These are phyloP conservation scores for Draba incana DNA, from an alignment of 345 rosid genomes.

Conservation along the genomic window DNA sequence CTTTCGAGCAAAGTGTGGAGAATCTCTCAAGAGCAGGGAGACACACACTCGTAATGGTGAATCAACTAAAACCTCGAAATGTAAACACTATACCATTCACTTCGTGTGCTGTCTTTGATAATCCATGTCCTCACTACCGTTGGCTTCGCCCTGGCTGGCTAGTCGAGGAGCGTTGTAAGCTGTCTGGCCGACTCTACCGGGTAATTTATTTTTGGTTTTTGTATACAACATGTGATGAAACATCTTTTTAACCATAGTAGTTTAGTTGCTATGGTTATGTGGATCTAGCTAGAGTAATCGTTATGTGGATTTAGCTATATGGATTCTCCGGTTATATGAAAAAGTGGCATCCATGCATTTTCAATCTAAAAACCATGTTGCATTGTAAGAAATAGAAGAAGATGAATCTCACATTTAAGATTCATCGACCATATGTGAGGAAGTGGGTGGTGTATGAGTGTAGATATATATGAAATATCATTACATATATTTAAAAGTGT, in stretches of 20 bases:
- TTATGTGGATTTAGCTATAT: too few relatives aligned
- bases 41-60: not conserved
- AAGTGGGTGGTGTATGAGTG: too few relatives aligned
- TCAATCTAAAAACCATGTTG: too few relatives aligned
- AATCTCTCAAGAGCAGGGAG: not conserved
- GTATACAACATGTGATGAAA: too few relatives aligned
- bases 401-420: too few relatives aligned
- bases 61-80: not conserved
- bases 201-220: not conserved
- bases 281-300: not conserved
- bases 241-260: not conserved
- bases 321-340: too few relatives aligned
- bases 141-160: slow-evolving; percentile 34
- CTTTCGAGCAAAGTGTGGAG: not conserved
- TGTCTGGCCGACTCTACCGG: slow-evolving; percentile 4
- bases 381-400: too few relatives aligned
- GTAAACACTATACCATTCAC: not conserved
- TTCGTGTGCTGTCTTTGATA: slow-evolving; percentile 10
- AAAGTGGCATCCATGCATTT: too few relatives aligned
- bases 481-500: too few relatives aligned
- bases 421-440: too few relatives aligned
- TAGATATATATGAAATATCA: too few relatives aligned
- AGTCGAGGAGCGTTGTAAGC: slow-evolving; percentile 25
- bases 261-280: not conserved
- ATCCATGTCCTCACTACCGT: not conserved